Base-by-base conservation (phyloP, 208 protist species). In the Leptomonas pyrrhocoris region DNA sequence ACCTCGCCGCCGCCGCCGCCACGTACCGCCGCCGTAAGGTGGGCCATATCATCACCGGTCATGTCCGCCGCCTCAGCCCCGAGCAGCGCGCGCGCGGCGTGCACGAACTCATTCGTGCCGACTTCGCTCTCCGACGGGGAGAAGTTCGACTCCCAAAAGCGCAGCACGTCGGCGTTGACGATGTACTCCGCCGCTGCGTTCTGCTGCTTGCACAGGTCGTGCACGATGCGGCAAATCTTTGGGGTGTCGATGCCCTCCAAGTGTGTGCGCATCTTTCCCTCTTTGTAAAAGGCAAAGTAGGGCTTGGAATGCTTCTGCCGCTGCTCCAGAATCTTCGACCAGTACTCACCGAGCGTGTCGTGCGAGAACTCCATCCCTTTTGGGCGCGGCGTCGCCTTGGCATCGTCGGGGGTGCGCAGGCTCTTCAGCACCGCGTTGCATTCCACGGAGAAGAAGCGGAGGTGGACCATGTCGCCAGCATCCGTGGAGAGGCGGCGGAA, bases 221-320 rank as follows among this genome's bases (percentile, higher is more conserved):
- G 77, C n/a, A 97, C 84, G 42, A 85, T 80, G 34, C 79, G 85
- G 55, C 79, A 86, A 38, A 97, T 95, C 68, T 85, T 83, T 4
- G 93, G 93, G 5, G 90, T 97, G 74, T 95, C 83, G 55, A 97
- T 82, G 34, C 90, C 93, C 74, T 97, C 90, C 50, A 95, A 71
- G 13, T 70, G 77, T 9, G 68, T 73, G 27, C 87, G 78, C 62
- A 84, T 81, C 53, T 70, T 90, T 18, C 93, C 90, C 51, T 97
- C 90, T 73, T 95, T 95, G 80, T 88, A 97, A 60, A 95, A 93
- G 50, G 90, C 66, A 70, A 97, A 94, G 66, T 86, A 93, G 45
- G 93, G 89, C 75, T 94, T 94, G 13, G 93, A 92, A 65, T 97
- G 87, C 28, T 85, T 79, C 43, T 74, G 68, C 21, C 90, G 88